phyloP scores from a whole-genome alignment of 73 alveolate species.

The Tetrahymena elliotti region DNA sequence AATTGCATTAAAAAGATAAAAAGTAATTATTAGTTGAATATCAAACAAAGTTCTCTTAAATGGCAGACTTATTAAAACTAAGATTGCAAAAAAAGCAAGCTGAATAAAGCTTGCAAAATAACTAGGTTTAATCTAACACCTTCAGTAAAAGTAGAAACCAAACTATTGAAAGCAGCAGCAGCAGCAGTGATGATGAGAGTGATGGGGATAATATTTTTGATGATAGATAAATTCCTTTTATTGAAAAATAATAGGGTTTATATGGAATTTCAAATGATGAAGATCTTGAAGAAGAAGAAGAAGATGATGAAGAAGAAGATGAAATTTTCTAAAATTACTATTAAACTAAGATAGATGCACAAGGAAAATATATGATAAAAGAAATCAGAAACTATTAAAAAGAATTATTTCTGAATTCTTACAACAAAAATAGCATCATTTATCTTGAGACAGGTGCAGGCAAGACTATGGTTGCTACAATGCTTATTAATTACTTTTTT shows the following conservation, averaged over 20 bases:
- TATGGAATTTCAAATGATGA: not conserved
- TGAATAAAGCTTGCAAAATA: not conserved
- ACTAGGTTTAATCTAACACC: not conserved
- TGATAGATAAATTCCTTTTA: not conserved
- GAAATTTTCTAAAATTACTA: not conserved
- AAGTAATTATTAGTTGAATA: too few relatives aligned
- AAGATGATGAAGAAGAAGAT: not conserved
- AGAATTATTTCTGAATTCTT: constrained; percentile 1
- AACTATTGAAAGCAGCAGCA: not conserved
- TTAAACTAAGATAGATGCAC: not conserved
- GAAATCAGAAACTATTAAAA: not conserved
- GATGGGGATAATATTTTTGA: not conserved
- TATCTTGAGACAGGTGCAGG: constrained; percentile 34
- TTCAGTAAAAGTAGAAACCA: too few relatives aligned
- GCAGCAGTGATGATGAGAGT: not conserved
- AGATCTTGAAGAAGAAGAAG: not conserved
- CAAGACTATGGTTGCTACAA: constrained; percentile 22
- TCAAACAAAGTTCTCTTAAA: not conserved
- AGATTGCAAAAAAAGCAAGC: not conserved
- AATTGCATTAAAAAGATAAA: too few relatives aligned
- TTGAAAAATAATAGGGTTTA: not conserved
- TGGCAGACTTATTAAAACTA: not conserved
- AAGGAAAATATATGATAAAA: not conserved
- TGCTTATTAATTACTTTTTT: constrained; percentile 24
- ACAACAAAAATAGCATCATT: constrained; percentile 12